Base-by-base conservation (phyloP, 805 yeast species). In the Metschnikowia kunwiensis region DNA sequence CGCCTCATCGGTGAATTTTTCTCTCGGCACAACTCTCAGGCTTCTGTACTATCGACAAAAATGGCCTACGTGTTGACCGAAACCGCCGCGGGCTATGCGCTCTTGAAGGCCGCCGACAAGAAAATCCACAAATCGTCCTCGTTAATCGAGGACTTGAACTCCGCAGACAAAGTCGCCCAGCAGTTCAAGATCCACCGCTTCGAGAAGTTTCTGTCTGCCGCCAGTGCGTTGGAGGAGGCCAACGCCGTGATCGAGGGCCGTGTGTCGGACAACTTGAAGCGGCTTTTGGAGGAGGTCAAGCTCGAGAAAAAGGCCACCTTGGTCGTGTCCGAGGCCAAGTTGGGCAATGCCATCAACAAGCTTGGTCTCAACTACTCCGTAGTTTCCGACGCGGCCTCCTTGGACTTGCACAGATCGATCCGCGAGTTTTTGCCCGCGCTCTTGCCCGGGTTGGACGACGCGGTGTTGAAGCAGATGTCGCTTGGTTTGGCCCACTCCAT, bases 61-160 rank as follows among this genome's bases (percentile, higher is more conserved):
- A 85, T 85, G 94, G 83, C 93, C 47, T 85, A 73, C 77, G 88
- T 91, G 59, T 79, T 91, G 63, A 85, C 97, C 44, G 98, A 93
- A 74, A 93, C 98, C 49, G 86, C 98, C 47, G 98, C 98, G 35
- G 98, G 98, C 60, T 93, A 93, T 65, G 98, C 98, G 60, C 77
- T 93, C 60, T 78, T 93, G 62, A 93, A 93, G 73, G 96, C 97
- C 40, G 82, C 96, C 47, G 97, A 93, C 75, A 93, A 93, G 75
- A 91, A 91, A 75, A 82, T 93, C 56, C 82, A 91, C 77, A 91
- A 89, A 72, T 80, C 93, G 17, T 63, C 83, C 37, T 61, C 79
- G 41, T 69, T 89, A 51, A 66, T 85, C 49, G 75, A 81, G 47
- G 96, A 88, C 61, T 74, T 89, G 56, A 74, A 85, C 65, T 65